These are phyloP conservation scores for Lachnellula willkommii DNA, from an alignment of 2,329 filamentous ascomycete species.

Conservation along the genomic window DNA sequence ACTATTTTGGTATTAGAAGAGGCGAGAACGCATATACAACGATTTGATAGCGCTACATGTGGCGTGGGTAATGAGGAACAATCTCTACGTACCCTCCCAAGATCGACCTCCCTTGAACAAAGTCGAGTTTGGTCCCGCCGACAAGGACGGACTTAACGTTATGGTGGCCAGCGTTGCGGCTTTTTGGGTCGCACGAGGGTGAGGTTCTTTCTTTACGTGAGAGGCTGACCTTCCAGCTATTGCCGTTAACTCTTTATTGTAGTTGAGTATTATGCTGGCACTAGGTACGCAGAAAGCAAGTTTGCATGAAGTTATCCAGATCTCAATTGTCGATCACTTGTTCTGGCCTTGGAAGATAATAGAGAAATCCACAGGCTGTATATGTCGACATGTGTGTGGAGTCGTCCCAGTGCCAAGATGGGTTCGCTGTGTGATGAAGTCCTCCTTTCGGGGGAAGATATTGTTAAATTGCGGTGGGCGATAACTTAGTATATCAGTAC, in stretches of 20 bases:
- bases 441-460: background rate
- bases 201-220: background rate
- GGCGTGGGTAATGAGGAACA: background rate
- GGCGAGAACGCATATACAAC: background rate
- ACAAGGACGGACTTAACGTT: conserved; percentile 16
- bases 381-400: background rate
- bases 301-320: conserved; percentile 10
- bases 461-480: background rate
- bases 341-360: background rate
- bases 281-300: background rate
- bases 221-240: background rate
- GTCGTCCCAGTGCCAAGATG: background rate
- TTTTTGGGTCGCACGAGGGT: background rate
- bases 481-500: conserved; percentile 12
- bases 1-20: background rate
- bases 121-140: background rate
- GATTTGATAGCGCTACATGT: background rate
- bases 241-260: conserved; percentile 2
- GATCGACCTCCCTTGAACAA: conserved; percentile 6
- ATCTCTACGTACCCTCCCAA: conserved; percentile 15
- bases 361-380: background rate
- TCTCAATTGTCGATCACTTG: conserved; percentile 9
- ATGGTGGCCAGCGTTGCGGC: conserved; percentile 22
- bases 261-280: background rate
- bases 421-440: background rate